Percentiles rank a stretch among this genome's conserved stretches.
These are phyloP conservation scores for Gonium pectorale DNA, from an alignment of 139 green algal genomes.

Conservation along the genomic window DNA sequence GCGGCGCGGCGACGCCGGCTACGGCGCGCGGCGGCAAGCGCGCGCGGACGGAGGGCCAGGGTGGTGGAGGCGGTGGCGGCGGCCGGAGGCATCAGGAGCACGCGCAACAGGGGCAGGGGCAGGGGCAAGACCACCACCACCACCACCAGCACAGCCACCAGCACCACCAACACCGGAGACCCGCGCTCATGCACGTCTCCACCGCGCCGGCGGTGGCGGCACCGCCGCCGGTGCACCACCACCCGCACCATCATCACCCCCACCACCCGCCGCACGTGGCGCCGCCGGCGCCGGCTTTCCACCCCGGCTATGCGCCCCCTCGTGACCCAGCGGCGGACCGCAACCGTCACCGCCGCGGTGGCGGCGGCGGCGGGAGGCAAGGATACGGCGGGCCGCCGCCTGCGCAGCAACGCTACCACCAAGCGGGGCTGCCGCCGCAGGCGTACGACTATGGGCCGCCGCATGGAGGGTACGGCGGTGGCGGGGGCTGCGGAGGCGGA, in stretches of 20 bases:
- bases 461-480: neutral
- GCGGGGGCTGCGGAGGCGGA: too few species aligned
- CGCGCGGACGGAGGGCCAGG: neutral
- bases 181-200: neutral
- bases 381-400: too few species aligned
- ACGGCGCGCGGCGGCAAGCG: constrained; percentile 10
- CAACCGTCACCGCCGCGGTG: neutral
- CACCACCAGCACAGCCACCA: neutral
- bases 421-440: neutral
- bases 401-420: neutral
- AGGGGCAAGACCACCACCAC: neutral
- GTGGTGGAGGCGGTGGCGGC: neutral
- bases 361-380: neutral
- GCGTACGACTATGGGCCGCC: neutral
- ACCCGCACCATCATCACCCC: neutral
- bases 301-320: constrained; percentile 4
- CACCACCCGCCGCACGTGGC: neutral
- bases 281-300: constrained; percentile 6
- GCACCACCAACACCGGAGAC: neutral
- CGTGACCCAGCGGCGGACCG: neutral
- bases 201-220: neutral
- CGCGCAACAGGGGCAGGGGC: neutral
- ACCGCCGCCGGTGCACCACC: neutral
- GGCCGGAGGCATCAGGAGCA: neutral
- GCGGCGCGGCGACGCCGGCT: neutral